Base-by-base conservation (phyloP, 441 rosid species). In the Corymbia citriodora region DNA sequence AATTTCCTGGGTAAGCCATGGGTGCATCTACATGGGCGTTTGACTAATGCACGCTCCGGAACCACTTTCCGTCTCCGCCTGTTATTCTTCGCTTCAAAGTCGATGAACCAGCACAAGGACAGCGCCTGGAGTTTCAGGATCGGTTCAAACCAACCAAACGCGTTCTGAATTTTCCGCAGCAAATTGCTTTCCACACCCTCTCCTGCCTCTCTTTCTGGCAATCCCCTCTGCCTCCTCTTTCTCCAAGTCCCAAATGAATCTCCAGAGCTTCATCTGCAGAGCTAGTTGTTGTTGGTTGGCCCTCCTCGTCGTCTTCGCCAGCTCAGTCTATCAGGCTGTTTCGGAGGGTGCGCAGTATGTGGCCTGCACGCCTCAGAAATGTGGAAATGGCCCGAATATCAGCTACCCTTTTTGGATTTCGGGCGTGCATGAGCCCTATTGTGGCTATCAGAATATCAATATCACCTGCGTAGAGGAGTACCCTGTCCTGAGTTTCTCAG, bases 381-480 rank as follows among this genome's bases (percentile, higher is more conserved):
- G 85, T 2, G 23, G 86, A 36, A 9, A 31, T n/a, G 86, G 10
- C 18, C 61, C 11, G 0, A 18, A 63, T 61, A 88, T 88, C n/a
- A 68, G 45, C n/a, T 88, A 88, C 17, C 83, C 83, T 29, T 68
- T 88, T 19, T 48, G 89, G 89, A 68, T 65, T 45, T 29, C 18
- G 5, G 85, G 11, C 16, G 5, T 29, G 0, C 7, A 0, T 0
- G 88, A 86, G 3, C 72, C 90, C 9, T 52, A 68, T 2, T 70
- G 87, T 7, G 90, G 90, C 9, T 2, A 88, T 74, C 21, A 33
- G 23, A 1, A 72, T 31, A 31, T 68, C 0, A 7, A 31, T 12
- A 68, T 68, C 0, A 17, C 45, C 45, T 68, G 79, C 0, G 0
- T 0, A 16, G 23, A 0, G 12, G 0, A 0, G 0, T 1, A 4